Evolutionary conservation across 768 basidiomycete species (phyloP).

Genomic region (Brasilioporus rufonigricans): DNA sequence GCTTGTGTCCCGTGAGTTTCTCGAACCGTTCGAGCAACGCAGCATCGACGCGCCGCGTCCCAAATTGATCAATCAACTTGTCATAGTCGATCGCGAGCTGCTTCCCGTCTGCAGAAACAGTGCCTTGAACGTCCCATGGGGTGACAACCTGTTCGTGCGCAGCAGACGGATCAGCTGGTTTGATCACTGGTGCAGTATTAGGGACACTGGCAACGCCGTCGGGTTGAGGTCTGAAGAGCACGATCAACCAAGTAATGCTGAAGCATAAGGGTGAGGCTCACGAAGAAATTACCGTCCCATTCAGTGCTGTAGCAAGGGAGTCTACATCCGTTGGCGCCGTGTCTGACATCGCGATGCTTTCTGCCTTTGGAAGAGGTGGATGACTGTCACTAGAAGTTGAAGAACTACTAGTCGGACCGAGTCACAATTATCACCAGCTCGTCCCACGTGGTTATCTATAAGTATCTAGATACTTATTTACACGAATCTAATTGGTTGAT

Average conservation of each 20-base stretch:
- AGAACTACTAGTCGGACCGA: not conserved
- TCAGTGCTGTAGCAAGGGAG: conserved; percentile 26
- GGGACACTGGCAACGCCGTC: conserved; percentile 2
- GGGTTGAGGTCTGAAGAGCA: conserved; percentile 13
- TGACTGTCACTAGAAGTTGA: not conserved
- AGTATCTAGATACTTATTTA: no score
- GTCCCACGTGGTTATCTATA: not conserved
- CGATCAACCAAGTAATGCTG: not conserved
- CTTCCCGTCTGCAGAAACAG: conserved; percentile 82
- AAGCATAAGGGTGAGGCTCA: conserved; percentile 19
- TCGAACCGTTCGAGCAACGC: conserved; percentile 87
- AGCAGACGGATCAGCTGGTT: conserved; percentile 29
- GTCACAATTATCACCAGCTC: not conserved
- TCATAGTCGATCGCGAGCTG: conserved; percentile 96
- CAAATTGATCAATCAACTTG: conserved; percentile 92
- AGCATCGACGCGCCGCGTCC: conserved; percentile 76
- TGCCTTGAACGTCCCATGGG: conserved; percentile 97
- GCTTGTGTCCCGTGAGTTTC: conserved; percentile 80
- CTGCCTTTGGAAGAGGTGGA: not conserved
- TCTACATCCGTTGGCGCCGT: conserved; percentile 29
- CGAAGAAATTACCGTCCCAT: conserved; percentile 29
- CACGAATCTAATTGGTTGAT: no score
- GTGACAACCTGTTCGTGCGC: conserved; percentile 79
- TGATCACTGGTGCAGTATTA: conserved; percentile 27
- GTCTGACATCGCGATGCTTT: conserved; percentile 17